phyloP scores from a whole-genome alignment of 169 alveolate species.

The Toxoplasma gondii region DNA sequence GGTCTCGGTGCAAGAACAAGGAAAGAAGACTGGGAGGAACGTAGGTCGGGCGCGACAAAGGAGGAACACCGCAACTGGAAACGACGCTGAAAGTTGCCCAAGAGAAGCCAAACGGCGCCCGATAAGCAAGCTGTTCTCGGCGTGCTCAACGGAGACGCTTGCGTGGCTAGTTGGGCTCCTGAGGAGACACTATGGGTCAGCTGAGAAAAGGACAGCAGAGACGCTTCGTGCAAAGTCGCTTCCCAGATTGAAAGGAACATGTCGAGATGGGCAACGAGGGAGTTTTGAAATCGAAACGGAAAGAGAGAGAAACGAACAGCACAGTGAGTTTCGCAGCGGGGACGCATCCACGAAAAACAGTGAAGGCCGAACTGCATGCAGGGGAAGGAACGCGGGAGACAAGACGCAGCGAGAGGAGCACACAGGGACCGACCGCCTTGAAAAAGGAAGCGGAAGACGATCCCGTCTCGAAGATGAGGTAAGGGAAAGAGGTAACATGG shows the following conservation, averaged over 20 bases:
- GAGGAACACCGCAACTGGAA: too few relatives aligned
- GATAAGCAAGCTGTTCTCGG: not conserved
- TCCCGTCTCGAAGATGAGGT: not conserved
- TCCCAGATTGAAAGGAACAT: too few relatives aligned
- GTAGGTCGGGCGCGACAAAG: too few relatives aligned
- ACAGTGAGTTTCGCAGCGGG: not conserved
- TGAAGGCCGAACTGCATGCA: not conserved
- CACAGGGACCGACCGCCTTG: not conserved
- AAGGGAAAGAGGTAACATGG: not conserved
- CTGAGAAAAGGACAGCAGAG: too few relatives aligned
- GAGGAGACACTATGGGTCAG: not conserved
- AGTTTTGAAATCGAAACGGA: not conserved
- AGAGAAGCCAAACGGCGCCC: too few relatives aligned
- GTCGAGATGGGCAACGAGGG: not conserved
- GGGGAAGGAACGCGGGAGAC: not conserved
- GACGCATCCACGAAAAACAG: not conserved
- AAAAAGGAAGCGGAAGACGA: not conserved
- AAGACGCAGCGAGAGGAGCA: not conserved
- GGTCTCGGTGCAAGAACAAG: too few relatives aligned
- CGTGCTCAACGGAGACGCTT: not conserved
- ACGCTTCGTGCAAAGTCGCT: too few relatives aligned
- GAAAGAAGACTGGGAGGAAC: too few relatives aligned
- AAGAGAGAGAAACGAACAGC: not conserved
- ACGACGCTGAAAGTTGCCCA: too few relatives aligned
- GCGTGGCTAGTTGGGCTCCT: not conserved